Evolutionary conservation across 148 eudicot species (phyloP).

Genomic region (Rhododendron simsii): DNA sequence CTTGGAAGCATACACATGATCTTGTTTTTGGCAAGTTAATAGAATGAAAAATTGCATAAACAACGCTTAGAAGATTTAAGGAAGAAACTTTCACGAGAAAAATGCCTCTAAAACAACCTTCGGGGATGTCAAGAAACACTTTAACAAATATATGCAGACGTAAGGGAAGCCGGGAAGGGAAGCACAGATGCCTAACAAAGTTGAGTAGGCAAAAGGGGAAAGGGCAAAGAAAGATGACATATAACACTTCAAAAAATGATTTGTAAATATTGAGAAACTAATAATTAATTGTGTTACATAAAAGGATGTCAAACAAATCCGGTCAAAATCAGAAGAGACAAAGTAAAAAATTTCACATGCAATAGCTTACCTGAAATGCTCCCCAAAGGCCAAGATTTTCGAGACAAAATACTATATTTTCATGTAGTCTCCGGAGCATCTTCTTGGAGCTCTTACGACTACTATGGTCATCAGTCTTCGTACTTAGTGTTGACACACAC

Average conservation of each 20-base stretch:
- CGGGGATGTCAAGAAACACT: not conserved
- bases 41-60: not conserved
- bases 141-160: not conserved
- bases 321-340: not conserved
- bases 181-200: not conserved
- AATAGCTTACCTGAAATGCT: constrained; percentile 57
- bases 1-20: not conserved
- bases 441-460: constrained; percentile 50
- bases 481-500: constrained; percentile 50
- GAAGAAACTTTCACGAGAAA: not conserved
- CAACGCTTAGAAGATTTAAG: not conserved
- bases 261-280: not conserved
- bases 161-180: not conserved
- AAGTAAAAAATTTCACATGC: constrained; percentile 1
- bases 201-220: not conserved
- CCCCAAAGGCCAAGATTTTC: constrained; percentile 85
- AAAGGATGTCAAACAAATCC: not conserved
- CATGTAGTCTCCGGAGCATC: constrained; percentile 53
- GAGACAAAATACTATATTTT: constrained; percentile 51
- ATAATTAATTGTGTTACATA: not conserved
- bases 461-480: constrained; percentile 31
- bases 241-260: not conserved
- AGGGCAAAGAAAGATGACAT: not conserved
- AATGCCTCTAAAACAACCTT: not conserved
- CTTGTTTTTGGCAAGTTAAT: not conserved